Evolutionary conservation across 768 basidiomycete genomes (phyloP).

Genomic region (Hygrophorus pudorinus): DNA sequence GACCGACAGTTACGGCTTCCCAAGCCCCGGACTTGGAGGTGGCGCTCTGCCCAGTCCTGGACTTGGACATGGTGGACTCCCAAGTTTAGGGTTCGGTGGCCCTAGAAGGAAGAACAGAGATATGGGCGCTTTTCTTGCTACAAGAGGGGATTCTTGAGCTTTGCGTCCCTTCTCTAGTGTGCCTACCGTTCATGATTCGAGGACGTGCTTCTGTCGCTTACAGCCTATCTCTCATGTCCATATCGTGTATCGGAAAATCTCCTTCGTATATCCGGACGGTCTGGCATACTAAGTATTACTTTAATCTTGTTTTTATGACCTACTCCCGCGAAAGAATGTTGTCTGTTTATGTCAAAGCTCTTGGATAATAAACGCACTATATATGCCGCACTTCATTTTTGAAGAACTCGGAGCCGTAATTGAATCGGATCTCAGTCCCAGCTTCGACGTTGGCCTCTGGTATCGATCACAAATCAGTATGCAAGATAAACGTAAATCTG

Average conservation of each 20-base stretch:
- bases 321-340: too few relatives aligned
- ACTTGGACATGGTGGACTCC: not conserved
- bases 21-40: not conserved
- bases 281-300: too few relatives aligned
- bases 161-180: too few relatives aligned
- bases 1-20: not conserved
- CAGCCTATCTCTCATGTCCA: too few relatives aligned
- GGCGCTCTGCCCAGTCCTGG: not conserved
- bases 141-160: slow-evolving; percentile 17
- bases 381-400: not conserved
- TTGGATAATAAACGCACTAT: too few relatives aligned
- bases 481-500: not conserved
- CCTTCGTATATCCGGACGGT: too few relatives aligned
- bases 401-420: slow-evolving; percentile 50
- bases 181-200: too few relatives aligned
- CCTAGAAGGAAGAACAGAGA: slow-evolving; percentile 24
- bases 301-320: too few relatives aligned
- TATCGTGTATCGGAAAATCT: too few relatives aligned
- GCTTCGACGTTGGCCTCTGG: slow-evolving; percentile 28
- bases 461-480: not conserved
- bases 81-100: slow-evolving; percentile 24
- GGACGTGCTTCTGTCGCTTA: too few relatives aligned
- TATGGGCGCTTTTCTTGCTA: slow-evolving; percentile 30
- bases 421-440: slow-evolving; percentile 43
- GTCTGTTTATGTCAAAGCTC: too few relatives aligned